Conservation (phyloP, 2,329 filamentous ascomycete genomes). For the Zalaria sp. region DNA sequence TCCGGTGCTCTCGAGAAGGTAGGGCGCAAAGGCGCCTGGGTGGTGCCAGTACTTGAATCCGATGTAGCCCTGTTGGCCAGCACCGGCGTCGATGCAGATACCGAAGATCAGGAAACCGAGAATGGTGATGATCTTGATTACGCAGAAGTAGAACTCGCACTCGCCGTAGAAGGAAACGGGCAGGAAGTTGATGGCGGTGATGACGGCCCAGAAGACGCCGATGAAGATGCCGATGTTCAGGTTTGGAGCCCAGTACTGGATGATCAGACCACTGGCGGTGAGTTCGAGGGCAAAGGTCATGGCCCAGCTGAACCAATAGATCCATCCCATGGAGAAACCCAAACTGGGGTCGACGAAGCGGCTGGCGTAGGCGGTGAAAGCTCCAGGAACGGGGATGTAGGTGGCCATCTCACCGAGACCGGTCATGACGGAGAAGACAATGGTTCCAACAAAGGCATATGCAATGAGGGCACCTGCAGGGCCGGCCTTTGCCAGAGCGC, state of each 20-base stretch:
- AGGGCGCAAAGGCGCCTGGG: constrained; percentile 23
- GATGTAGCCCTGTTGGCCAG: constrained; percentile 40
- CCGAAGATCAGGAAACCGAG: constrained; percentile 30
- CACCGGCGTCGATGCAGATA: constrained; percentile 25
- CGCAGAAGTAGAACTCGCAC: constrained; percentile 40
- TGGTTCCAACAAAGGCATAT: constrained; percentile 28
- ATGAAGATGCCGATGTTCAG: constrained; percentile 27
- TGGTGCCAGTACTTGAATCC: constrained; percentile 41
- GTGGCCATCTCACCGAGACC: constrained; percentile 43
- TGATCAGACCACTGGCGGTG: constrained; percentile 23
- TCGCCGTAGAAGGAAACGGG: constrained; percentile 39
- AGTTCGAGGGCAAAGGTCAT: constrained; percentile 26
- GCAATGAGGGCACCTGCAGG: constrained; percentile 30
- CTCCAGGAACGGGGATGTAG: constrained; percentile 44
- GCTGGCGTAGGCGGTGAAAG: constrained; percentile 35
- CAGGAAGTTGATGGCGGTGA: constrained; percentile 34
- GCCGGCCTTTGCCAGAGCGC: constrained; percentile 22
- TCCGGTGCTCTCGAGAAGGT: constrained; percentile 13
- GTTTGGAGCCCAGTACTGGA: constrained; percentile 24
- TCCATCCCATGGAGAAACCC: constrained; percentile 36
- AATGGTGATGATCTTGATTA: constrained; percentile 37
- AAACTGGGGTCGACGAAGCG: constrained; percentile 30
- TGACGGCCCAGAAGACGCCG: constrained; percentile 18
- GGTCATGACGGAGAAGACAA: constrained; percentile 34
- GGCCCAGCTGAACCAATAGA: constrained; percentile 28